phyloP scores from a whole-genome alignment of 345 rosid genomes.

The Psidium friedrichsthalianum region DNA sequence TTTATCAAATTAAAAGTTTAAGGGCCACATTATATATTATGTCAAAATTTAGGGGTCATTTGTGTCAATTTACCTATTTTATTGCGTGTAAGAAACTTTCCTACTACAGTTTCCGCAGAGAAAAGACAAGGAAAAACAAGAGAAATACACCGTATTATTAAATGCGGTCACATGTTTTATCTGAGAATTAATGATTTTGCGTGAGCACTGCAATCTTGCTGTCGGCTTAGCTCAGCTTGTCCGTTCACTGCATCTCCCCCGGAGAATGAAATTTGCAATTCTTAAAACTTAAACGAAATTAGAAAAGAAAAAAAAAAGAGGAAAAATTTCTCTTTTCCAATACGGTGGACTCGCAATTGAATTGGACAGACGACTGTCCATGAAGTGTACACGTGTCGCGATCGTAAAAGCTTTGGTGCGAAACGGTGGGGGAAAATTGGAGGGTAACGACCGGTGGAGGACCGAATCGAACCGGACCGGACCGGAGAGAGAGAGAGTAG shows the following conservation, averaged over 20 bases:
- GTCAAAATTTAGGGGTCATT: no score
- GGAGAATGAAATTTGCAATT: not conserved
- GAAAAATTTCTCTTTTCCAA: not conserved
- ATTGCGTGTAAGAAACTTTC: not conserved
- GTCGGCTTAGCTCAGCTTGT: slow-evolving; percentile 8
- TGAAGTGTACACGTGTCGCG: not conserved
- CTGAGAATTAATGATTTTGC: not conserved
- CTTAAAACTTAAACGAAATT: no score
- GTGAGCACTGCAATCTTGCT: not conserved
- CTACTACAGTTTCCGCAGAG: not conserved
- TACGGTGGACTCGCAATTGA: not conserved
- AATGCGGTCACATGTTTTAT: not conserved
- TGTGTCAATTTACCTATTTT: not conserved
- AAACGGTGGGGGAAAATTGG: slow-evolving; percentile 36
- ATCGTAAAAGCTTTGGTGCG: not conserved
- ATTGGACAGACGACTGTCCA: not conserved
- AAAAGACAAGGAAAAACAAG: not conserved
- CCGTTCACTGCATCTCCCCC: not conserved
- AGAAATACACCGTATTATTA: not conserved
- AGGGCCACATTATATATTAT: no score
- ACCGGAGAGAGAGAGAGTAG: not conserved
- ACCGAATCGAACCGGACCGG: slow-evolving; percentile 11
- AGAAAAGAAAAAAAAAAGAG: no score
- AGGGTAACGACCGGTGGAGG: slow-evolving; percentile 42
- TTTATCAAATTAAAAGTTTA: no score